These are phyloP conservation scores for Penicillium rolfsii DNA, from an alignment of 2,329 filamentous ascomycete genomes.

Conservation along the genomic window DNA sequence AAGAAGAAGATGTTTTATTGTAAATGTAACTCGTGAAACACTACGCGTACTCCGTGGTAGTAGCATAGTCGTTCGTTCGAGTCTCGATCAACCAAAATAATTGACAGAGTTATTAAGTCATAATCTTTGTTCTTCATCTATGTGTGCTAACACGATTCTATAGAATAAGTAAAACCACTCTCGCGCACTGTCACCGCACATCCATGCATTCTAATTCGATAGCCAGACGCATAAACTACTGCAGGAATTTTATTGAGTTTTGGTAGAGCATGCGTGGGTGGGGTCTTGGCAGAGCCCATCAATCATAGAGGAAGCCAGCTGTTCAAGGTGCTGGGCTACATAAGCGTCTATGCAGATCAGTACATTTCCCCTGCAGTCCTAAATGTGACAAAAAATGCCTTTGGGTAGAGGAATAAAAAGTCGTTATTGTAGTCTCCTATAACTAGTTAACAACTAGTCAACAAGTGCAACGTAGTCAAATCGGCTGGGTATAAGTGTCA, in stretches of 20 bases:
- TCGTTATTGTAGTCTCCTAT: background rate
- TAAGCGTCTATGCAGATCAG: background rate
- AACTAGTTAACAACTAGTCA: background rate
- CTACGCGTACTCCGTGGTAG: no score
- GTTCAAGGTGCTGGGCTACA: background rate
- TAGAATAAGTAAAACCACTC: no score
- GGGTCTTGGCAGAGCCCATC: no score
- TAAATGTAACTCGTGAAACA: background rate
- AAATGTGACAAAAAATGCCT: no score
- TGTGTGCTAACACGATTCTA: no score
- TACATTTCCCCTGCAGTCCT: background rate
- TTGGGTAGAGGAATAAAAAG: background rate
- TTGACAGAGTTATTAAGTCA: background rate
- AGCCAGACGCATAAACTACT: no score
- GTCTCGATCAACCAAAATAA: background rate
- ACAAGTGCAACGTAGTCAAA: background rate
- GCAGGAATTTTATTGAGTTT: no score
- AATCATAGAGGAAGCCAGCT: background rate
- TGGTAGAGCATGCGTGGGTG: no score
- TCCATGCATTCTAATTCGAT: no score
- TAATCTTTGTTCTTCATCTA: no score
- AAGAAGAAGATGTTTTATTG: slow-evolving; percentile 6
- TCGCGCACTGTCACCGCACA: no score
- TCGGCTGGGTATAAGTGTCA: background rate
- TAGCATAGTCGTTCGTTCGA: no score